Evolutionary conservation across 352 stramenopile genomes (phyloP).

Genomic region (Pythium myriotylum): DNA sequence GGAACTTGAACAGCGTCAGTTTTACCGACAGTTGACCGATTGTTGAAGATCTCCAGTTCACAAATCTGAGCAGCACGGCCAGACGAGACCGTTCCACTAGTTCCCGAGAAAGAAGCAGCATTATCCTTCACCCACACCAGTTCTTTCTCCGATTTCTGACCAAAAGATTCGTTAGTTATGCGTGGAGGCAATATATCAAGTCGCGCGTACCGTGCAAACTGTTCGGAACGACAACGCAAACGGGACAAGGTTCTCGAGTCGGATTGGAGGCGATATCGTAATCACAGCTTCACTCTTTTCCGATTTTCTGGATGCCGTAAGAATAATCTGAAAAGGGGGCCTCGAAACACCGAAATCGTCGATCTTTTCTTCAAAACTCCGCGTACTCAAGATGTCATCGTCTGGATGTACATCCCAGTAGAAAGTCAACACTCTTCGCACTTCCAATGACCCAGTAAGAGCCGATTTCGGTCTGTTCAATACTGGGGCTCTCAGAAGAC

Average conservation of each 20-base stretch:
- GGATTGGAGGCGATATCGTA: constrained; percentile 64
- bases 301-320: constrained; percentile 72
- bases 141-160: constrained; percentile 67
- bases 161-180: constrained; percentile 1
- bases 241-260: constrained; percentile 76
- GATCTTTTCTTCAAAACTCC: background rate
- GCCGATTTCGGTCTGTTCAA: constrained; percentile 23
- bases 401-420: constrained; percentile 73
- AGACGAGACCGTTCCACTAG: constrained; percentile 53
- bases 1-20: constrained; percentile 44
- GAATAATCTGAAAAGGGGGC: constrained; percentile 74
- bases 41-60: constrained; percentile 70
- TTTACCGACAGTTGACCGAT: constrained; percentile 33
- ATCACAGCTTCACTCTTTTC: constrained; percentile 79
- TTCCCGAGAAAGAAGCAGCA: constrained; percentile 65
- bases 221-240: constrained; percentile 77
- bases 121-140: constrained; percentile 67
- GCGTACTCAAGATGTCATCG: background rate
- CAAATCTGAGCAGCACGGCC: constrained; percentile 59
- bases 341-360: constrained; percentile 47
- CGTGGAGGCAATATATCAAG: background rate
- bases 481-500: constrained; percentile 45
- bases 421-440: constrained; percentile 71
- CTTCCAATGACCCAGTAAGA: constrained; percentile 49
- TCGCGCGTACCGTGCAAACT: constrained; percentile 63